Evolutionary conservation across 768 basidiomycete species (phyloP), one percentile per base, ranked within the genome.

Genomic region (Russula sp.): DNA sequence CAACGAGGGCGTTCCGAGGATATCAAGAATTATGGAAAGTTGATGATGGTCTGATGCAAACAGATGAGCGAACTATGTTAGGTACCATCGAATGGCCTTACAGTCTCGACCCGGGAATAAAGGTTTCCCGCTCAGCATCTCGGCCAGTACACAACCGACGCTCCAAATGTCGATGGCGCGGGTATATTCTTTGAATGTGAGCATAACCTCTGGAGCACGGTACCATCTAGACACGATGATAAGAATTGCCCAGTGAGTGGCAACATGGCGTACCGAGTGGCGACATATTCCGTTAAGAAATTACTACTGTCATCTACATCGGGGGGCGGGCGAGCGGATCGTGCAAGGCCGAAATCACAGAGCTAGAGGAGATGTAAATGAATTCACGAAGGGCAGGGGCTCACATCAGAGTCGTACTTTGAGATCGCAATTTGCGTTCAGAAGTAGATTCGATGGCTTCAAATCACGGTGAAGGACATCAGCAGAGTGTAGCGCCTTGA

Each of bases 131-230:
- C 82, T 85, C 0, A 95, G 77, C 92, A 95, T 94, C 75, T 95
- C 94, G 7, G 94, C 95, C 53, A 92, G 75, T 2, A 92, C 86
- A 71, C 91, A 93, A 1, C 91, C 89, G 20, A 92, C 89, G 62
- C 85, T 86, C 91, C 91, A 94, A 72, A 93, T 82, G 67, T 92
- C 90, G 73, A 92, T 89, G 0, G 88, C 88, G 39, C 84, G 83
- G 6, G 93, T 94, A 73, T 98, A 98, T 77, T 95, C 88, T 71
- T 95, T 94, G 79, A 97, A 98, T 0, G 93, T 96, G 40, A 98
- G 82, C 96, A 98, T 98, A 65, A 98, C 91, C 73, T 98, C 96
- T 0, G 96, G 96, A 0, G 96, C 96, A 35, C 96, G 86, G 73
- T 98, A 98, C 96, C 96, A 98, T 71, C 93, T 87, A 55, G 42